Evolutionary conservation across 2,329 filamentous ascomycete genomes (phyloP).

Genomic region (Capronia epimyces): DNA sequence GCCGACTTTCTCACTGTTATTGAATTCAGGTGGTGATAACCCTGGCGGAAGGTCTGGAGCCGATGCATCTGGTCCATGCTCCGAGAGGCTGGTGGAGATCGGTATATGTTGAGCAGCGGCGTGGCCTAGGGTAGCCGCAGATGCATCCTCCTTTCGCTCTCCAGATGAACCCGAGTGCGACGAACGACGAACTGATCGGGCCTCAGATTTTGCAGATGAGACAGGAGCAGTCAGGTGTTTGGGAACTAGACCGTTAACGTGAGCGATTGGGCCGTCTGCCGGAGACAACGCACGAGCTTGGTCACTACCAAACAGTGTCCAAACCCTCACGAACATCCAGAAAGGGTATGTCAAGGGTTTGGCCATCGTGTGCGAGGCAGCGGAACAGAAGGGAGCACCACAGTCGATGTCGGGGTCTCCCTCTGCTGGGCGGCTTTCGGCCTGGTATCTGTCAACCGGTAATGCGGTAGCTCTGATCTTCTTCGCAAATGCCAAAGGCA

Average conservation of each 20-base stretch:
- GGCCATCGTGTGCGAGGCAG: not conserved
- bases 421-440: not conserved
- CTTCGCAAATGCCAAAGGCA: not conserved
- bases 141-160: not conserved
- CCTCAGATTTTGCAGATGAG: too few species aligned
- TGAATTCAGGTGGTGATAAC: not conserved
- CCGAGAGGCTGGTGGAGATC: not conserved
- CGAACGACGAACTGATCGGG: too few species aligned
- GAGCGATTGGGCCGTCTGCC: not conserved
- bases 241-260: not conserved
- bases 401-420: not conserved
- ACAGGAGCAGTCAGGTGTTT: not conserved
- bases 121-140: not conserved
- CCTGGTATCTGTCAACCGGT: not conserved
- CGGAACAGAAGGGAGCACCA: slow-evolving; percentile 2
- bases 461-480: not conserved
- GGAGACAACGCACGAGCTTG: not conserved
- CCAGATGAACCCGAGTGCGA: not conserved
- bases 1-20: not conserved
- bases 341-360: slow-evolving; percentile 3
- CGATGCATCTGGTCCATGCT: not conserved
- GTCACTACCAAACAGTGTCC: not conserved
- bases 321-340: slow-evolving; percentile 1
- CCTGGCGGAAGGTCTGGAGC: not conserved
- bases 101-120: not conserved